phyloP scores from a whole-genome alignment of 495 filamentous ascomycete species.

The Penicillium bialowiezense region DNA sequence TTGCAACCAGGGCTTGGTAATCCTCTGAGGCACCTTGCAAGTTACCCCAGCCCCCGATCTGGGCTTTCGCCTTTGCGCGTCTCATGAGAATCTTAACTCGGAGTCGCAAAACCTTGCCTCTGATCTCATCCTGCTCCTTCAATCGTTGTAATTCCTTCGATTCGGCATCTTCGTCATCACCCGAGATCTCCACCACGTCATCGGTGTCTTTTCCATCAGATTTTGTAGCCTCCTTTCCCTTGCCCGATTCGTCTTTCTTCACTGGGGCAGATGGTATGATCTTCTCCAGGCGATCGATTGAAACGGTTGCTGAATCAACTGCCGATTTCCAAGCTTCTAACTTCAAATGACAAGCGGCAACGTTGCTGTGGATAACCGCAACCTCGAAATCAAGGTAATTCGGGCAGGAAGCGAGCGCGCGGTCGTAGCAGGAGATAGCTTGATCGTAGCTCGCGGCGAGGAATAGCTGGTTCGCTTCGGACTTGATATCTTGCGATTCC shows the following conservation, averaged over 20 bases:
- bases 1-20: constrained; percentile 57
- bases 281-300: constrained; percentile 68
- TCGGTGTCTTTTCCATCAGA: constrained; percentile 16
- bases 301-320: constrained; percentile 66
- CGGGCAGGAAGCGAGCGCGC: constrained; percentile 77
- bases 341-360: constrained; percentile 88
- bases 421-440: constrained; percentile 87
- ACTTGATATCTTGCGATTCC: constrained; percentile 73
- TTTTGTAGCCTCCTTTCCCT: constrained; percentile 15
- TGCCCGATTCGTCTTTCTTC: constrained; percentile 15
- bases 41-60: constrained; percentile 72
- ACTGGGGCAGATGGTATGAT: constrained; percentile 43
- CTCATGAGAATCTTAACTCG: constrained; percentile 82
- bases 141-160: constrained; percentile 51
- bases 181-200: constrained; percentile 49
- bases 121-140: constrained; percentile 48
- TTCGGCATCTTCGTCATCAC: constrained; percentile 59
- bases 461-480: constrained; percentile 77
- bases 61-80: constrained; percentile 70
- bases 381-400: constrained; percentile 88
- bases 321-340: constrained; percentile 84
- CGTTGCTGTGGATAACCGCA: constrained; percentile 82
- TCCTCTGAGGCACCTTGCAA: constrained; percentile 81
- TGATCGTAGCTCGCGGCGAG: constrained; percentile 67
- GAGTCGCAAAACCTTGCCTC: constrained; percentile 70